Percentiles rank a stretch among this genome's conserved stretches.
Evolutionary conservation across 192 early-diverging fungal genomes (phyloP).

Genomic region (Podila verticillata): DNA sequence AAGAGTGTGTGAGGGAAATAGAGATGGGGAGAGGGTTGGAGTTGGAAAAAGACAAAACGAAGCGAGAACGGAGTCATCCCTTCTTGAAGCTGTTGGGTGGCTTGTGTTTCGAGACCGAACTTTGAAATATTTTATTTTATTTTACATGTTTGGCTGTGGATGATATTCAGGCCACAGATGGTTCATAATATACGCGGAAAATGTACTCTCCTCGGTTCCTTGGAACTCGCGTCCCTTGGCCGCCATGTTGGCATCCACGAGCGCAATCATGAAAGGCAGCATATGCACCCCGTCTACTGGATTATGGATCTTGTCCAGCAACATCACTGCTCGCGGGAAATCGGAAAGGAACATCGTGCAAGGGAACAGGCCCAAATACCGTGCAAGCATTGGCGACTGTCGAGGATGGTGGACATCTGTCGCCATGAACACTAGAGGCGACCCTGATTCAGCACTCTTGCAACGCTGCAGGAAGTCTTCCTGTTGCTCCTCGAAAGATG

Average conservation of each 20-base stretch:
- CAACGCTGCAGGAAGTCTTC: slow-evolving; percentile 5
- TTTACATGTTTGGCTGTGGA: background rate
- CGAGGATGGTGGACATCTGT: slow-evolving; percentile 51
- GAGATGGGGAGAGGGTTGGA: background rate
- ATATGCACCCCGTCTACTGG: slow-evolving; percentile 10
- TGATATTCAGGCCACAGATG: slow-evolving; percentile 18
- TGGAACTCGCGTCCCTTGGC: slow-evolving; percentile 12
- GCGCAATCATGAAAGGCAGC: slow-evolving; percentile 6
- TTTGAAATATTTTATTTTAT: too few species aligned
- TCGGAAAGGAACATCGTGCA: slow-evolving; percentile 46
- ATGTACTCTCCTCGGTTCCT: slow-evolving; percentile 9
- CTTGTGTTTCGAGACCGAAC: too few species aligned
- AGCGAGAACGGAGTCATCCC: background rate
- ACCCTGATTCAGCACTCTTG: slow-evolving; percentile 3
- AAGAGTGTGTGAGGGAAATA: background rate
- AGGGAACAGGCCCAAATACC: slow-evolving; percentile 29
- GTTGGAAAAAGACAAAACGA: background rate
- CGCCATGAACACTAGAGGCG: slow-evolving; percentile 50
- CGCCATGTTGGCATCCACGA: slow-evolving; percentile 17
- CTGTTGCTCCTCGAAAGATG: background rate
- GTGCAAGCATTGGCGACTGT: slow-evolving; percentile 16
- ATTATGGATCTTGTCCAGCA: slow-evolving; percentile 2
- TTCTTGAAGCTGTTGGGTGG: background rate
- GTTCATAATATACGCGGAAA: background rate
- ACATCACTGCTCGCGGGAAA: background rate